A percentile compares a stretch with the other conserved stretches of the same genome.
These are phyloP conservation scores for Spathaspora passalidarum DNA, from an alignment of 805 yeast species.

Conservation along the genomic window DNA sequence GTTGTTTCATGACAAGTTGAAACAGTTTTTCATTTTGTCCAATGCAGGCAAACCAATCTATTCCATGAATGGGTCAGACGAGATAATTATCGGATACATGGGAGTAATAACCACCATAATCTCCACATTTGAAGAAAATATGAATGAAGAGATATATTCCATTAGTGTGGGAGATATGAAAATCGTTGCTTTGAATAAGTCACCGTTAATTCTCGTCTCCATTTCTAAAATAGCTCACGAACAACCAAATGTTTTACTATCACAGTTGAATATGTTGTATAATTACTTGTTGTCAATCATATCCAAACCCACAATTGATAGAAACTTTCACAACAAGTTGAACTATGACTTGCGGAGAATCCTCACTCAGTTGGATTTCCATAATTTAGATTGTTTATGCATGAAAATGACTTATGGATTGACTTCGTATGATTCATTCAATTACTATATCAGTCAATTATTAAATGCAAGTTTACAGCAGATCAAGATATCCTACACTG, in stretches of 20 bases:
- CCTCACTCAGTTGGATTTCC: conserved; percentile 70
- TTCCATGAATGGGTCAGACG: conserved; percentile 71
- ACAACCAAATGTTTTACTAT: conserved; percentile 9
- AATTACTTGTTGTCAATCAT: conserved; percentile 78
- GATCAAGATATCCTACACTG: conserved; percentile 50
- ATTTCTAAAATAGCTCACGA: conserved; percentile 54
- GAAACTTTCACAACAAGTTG: conserved; percentile 65
- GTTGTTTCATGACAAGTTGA: conserved; percentile 35
- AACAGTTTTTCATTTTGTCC: conserved; percentile 77
- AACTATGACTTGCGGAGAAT: conserved; percentile 80
- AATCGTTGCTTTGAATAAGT: conserved; percentile 58
- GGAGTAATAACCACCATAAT: conserved; percentile 81
- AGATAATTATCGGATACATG: conserved; percentile 62
- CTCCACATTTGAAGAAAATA: conserved; percentile 56
- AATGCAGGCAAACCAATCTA: conserved; percentile 88
- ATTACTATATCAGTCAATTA: conserved; percentile 27
- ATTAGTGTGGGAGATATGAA: conserved; percentile 48
- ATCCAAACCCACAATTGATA: conserved; percentile 72
- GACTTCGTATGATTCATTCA: conserved; percentile 11
- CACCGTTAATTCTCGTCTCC: conserved; percentile 74
- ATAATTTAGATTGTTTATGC: conserved; percentile 61
- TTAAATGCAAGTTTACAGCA: conserved; percentile 25
- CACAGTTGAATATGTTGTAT: conserved; percentile 71
- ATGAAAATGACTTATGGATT: conserved; percentile 36
- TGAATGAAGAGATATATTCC: conserved; percentile 40